Base-by-base conservation (phyloP, 2,329 filamentous ascomycete species). In the Pyrenochaeta sp. region DNA sequence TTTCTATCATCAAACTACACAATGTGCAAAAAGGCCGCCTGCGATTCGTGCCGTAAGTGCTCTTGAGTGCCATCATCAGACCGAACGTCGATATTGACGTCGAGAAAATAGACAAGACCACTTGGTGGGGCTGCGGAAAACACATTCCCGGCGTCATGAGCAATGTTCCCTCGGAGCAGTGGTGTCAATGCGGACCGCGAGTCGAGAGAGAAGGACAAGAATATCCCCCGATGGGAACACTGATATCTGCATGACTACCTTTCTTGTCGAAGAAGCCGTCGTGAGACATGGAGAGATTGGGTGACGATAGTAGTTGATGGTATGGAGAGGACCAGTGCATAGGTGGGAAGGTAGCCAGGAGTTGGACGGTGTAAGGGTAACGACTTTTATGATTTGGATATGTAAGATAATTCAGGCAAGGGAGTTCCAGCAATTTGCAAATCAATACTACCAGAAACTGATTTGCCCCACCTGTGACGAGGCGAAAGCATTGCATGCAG, bases 1-100 rank as follows among this genome's bases (percentile, higher is more conserved):
- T 29, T 13, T 36, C 31, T 19, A 22, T 10, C n/a, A 27, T n/a
- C n/a, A 5, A 30, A 21, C 1, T 20, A 29, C 59, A 65, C 30
- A 13, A 89, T 89, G 86, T 89, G 86, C 68, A 85, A 78, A 71
- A 82, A 82, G 68, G 80, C 82, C 17, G 79, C 73, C 47, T 89
- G 86, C 71, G 72, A 73, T 50, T 80, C 74, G 37, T 89, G 86
- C 74, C 74, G 85, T 87, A 77, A 60, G 83, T 75, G 13, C 3
- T 18, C 26, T 20, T 24, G 26, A 26, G 18, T 18, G 10, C 0
- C 21, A 6, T 34, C 40, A 18, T 20, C n/a, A 30, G 3, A 28
- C 17, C 22, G 18, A 35, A 15, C 35, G 35, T 22, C 14, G 29
- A 44, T 50, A 31, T 44, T 49, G 40, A 35, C n/a, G 39, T 29